A percentile compares a stretch with the other conserved stretches of the same genome.
Evolutionary conservation across 2,329 filamentous ascomycete genomes (phyloP).

Genomic region (Penicillium sp.): DNA sequence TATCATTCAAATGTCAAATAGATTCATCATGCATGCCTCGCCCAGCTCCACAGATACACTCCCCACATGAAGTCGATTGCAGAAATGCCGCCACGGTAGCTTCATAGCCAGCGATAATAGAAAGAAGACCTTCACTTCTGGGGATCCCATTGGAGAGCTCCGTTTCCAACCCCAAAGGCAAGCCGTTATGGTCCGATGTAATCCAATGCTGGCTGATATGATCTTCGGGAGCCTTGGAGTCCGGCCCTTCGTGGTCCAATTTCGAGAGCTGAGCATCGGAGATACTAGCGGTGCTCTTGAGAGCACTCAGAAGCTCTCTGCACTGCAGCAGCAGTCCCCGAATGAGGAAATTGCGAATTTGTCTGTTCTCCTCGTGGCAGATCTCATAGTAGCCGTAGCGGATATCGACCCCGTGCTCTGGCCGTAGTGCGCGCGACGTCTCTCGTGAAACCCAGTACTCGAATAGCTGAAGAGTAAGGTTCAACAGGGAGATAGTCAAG

Average conservation of each 20-base stretch:
- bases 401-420: conserved; percentile 20
- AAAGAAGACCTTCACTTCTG: conserved; percentile 25
- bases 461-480: conserved; percentile 33
- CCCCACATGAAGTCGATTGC: conserved; percentile 26
- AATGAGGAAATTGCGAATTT: conserved; percentile 31
- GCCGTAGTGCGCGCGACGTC: conserved; percentile 11
- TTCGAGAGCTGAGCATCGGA: conserved; percentile 10
- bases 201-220: conserved; percentile 9
- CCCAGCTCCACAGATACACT: conserved; percentile 30
- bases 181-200: conserved; percentile 7
- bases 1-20: conserved; percentile 13
- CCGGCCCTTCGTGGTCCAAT: conserved; percentile 12
- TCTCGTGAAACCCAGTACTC: conserved; percentile 34
- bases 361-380: conserved; percentile 29
- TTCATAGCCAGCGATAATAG: conserved; percentile 33
- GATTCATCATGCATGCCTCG: conserved; percentile 11
- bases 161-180: conserved; percentile 8
- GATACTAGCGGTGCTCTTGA: conserved; percentile 23
- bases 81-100: conserved; percentile 32
- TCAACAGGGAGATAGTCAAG: conserved; percentile 33
- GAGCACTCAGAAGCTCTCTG: conserved; percentile 25
- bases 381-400: conserved; percentile 37
- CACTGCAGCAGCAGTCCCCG: conserved; percentile 31
- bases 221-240: conserved; percentile 8
- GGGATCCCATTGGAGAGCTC: conserved; percentile 7